Evolutionary conservation across 768 basidiomycete species (phyloP).

Genomic region (Rhodotorula taiwanensis): DNA sequence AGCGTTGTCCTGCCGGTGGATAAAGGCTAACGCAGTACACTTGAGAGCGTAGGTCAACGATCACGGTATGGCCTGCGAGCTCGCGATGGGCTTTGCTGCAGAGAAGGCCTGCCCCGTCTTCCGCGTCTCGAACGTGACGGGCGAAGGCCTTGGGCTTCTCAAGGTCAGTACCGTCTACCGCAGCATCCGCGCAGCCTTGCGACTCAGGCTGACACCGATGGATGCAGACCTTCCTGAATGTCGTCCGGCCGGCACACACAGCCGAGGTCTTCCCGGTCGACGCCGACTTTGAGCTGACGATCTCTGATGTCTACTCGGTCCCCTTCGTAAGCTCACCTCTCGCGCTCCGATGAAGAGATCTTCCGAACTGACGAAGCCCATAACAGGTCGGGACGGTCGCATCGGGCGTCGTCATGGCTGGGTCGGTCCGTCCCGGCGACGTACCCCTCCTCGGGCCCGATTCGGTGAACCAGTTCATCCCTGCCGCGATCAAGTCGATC

Average conservation of each 20-base stretch:
- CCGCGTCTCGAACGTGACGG: conserved; percentile 86
- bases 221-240: conserved; percentile 63
- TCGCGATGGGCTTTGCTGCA: conserved; percentile 64
- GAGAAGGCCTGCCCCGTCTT: conserved; percentile 41
- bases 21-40: neutral
- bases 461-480: conserved; percentile 76
- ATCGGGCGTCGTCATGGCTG: neutral
- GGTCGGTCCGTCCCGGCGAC: conserved; percentile 58
- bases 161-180: neutral
- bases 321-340: conserved; percentile 40
- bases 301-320: conserved; percentile 48
- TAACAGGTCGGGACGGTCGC: conserved; percentile 34
- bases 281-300: conserved; percentile 44
- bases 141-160: conserved; percentile 76
- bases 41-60: conserved; percentile 55
- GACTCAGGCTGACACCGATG: no score
- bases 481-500: conserved; percentile 77
- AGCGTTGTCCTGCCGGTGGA: no score
- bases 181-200: neutral
- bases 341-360: no score
- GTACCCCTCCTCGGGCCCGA: conserved; percentile 82
- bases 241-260: conserved; percentile 53
- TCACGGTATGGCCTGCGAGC: conserved; percentile 68
- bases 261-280: conserved; percentile 31
- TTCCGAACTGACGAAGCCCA: no score